Evolutionary conservation across 352 stramenopile genomes (phyloP).

Genomic region (Pythium myriotylum): DNA sequence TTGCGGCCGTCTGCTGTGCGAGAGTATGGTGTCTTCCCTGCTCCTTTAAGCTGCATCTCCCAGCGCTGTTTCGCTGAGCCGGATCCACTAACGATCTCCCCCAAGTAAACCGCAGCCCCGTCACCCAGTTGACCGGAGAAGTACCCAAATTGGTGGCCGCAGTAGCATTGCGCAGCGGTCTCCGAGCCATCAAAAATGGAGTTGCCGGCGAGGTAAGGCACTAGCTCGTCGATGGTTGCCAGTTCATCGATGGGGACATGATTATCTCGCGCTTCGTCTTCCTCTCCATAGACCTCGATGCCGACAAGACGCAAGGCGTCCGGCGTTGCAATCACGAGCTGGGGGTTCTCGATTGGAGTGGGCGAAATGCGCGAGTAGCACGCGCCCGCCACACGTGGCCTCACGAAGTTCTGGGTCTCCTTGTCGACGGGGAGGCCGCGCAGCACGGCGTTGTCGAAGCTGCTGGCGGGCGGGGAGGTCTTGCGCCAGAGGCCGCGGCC

Average conservation of each 20-base stretch:
- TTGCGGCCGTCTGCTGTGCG: slow-evolving; percentile 93
- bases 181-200: slow-evolving; percentile 70
- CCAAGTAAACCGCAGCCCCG: slow-evolving; percentile 88
- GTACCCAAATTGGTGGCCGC: slow-evolving; percentile 91
- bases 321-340: slow-evolving; percentile 59
- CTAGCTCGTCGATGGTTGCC: slow-evolving; percentile 44
- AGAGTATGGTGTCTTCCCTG: slow-evolving; percentile 95
- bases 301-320: slow-evolving; percentile 61
- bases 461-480: slow-evolving; percentile 23
- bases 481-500: slow-evolving; percentile 51
- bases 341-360: slow-evolving; percentile 56
- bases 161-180: slow-evolving; percentile 89
- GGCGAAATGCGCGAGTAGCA: slow-evolving; percentile 69
- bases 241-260: slow-evolving; percentile 31
- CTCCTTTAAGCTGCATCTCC: slow-evolving; percentile 97
- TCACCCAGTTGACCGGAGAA: slow-evolving; percentile 93
- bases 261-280: slow-evolving; percentile 14
- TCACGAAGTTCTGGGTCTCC: slow-evolving; percentile 55
- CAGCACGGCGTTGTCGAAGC: slow-evolving; percentile 69
- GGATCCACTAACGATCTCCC: slow-evolving; percentile 67
- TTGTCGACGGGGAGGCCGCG: slow-evolving; percentile 63
- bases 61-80: slow-evolving; percentile 48
- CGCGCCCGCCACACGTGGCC: slow-evolving; percentile 45
- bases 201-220: slow-evolving; percentile 75
- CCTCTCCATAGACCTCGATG: slow-evolving; percentile 41